These are phyloP conservation scores for Cytospora mali DNA, from an alignment of 2,329 filamentous ascomycete genomes.

Conservation along the genomic window DNA sequence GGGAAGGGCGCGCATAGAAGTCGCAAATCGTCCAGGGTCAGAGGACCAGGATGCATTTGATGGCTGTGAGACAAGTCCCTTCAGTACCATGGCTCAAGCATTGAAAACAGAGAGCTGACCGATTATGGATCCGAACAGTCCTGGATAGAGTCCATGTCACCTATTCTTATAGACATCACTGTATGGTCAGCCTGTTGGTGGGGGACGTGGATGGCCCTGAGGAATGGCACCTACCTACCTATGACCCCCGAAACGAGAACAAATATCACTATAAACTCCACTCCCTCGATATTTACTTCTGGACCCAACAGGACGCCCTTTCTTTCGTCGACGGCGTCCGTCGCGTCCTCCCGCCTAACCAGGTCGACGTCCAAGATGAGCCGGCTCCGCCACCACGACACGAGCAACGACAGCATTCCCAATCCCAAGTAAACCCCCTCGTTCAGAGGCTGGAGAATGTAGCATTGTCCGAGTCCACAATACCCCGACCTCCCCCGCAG, in stretches of 20 bases:
- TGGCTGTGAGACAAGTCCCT: slow-evolving; percentile 61
- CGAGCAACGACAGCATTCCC: slow-evolving; percentile 39
- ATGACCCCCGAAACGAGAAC: slow-evolving; percentile 71
- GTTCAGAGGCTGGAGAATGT: slow-evolving; percentile 74
- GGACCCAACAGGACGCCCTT: slow-evolving; percentile 72
- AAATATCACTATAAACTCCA: slow-evolving; percentile 81
- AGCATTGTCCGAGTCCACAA: slow-evolving; percentile 64
- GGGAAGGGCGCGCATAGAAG: slow-evolving; percentile 70
- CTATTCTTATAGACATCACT: slow-evolving; percentile 76
- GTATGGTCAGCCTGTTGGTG: slow-evolving; percentile 68
- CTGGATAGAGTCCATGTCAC: slow-evolving; percentile 66
- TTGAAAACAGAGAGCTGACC: slow-evolving; percentile 25
- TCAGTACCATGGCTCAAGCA: background rate
- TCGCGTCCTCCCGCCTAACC: slow-evolving; percentile 62
- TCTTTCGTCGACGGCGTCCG: slow-evolving; percentile 71
- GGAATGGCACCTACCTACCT: slow-evolving; percentile 76
- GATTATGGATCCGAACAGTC: slow-evolving; percentile 46
- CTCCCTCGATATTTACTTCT: slow-evolving; percentile 78
- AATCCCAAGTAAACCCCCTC: slow-evolving; percentile 63
- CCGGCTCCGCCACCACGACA: slow-evolving; percentile 52
- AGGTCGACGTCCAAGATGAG: slow-evolving; percentile 67
- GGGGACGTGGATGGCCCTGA: slow-evolving; percentile 55
- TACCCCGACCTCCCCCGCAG: slow-evolving; percentile 30
- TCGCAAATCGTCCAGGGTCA: slow-evolving; percentile 74
- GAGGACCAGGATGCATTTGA: slow-evolving; percentile 79